Evolutionary conservation across 257 asterid species (phyloP).

Genomic region (Parsonsia alboflavescens): DNA sequence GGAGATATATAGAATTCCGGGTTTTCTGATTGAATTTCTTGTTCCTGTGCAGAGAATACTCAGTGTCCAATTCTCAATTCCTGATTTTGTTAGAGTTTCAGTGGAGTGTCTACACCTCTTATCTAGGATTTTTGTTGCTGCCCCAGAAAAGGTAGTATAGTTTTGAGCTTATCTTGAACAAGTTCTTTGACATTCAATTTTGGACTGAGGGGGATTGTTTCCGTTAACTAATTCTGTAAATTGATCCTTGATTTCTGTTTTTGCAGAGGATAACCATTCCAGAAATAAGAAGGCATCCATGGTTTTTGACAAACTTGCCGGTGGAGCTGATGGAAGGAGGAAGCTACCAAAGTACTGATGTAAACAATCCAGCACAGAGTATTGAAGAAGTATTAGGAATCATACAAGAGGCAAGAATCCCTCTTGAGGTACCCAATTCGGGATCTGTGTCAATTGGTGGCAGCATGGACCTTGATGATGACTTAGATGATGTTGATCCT

Average conservation of each 20-base stretch:
- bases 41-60: conserved; percentile 33
- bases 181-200: not conserved
- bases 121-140: conserved; percentile 34
- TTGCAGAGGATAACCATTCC: conserved; percentile 38
- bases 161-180: not conserved
- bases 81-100: conserved; percentile 29
- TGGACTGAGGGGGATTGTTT: too few relatives aligned
- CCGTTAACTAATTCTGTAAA: too few relatives aligned
- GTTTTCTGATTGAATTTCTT: conserved; percentile 11
- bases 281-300: conserved; percentile 35
- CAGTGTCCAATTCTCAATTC: conserved; percentile 31
- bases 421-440: conserved; percentile 5
- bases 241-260: not conserved
- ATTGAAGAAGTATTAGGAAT: conserved; percentile 34
- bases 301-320: conserved; percentile 40
- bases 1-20: conserved; percentile 5
- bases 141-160: conserved; percentile 35
- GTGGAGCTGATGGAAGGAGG: conserved; percentile 36
- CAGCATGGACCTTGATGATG: conserved; percentile 40
- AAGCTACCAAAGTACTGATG: conserved; percentile 29
- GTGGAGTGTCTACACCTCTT: conserved; percentile 34
- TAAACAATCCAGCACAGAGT: conserved; percentile 36
- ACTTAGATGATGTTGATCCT: conserved; percentile 30
- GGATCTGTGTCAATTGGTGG: conserved; percentile 17
- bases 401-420: conserved; percentile 29